Percentiles rank a stretch among this genome's conserved stretches.
Evolutionary conservation across 257 asterid species (phyloP).

Genomic region (Scutellaria baicalensis): DNA sequence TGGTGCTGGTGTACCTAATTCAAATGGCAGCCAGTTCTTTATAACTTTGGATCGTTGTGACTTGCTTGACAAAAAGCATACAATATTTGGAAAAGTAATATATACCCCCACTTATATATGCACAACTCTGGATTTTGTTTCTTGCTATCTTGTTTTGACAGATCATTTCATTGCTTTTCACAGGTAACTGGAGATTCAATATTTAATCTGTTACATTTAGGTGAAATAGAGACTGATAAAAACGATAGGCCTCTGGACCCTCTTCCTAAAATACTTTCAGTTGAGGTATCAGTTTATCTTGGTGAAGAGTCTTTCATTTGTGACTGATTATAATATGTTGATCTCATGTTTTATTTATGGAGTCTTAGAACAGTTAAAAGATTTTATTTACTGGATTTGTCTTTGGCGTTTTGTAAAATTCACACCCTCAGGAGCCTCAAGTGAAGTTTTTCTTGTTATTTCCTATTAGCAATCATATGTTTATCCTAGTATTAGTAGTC

Average conservation of each 20-base stretch:
- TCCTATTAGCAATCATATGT: not conserved
- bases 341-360: not conserved
- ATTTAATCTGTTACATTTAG: conserved; percentile 65
- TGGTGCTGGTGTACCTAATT: conserved; percentile 72
- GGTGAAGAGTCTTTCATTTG: not conserved
- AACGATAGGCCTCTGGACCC: conserved; percentile 81
- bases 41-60: conserved; percentile 82
- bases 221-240: conserved; percentile 82
- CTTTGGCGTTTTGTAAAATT: not conserved
- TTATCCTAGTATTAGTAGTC: not conserved
- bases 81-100: conserved; percentile 88
- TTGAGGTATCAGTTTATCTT: conserved; percentile 57
- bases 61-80: conserved; percentile 91
- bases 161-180: conserved; percentile 6
- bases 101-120: not conserved
- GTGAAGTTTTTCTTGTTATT: not conserved
- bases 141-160: conserved; percentile 13
- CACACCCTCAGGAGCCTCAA: not conserved
- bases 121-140: not conserved
- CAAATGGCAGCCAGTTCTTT: conserved; percentile 95
- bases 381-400: not conserved
- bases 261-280: conserved; percentile 79
- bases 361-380: not conserved
- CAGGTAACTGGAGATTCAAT: conserved; percentile 94
- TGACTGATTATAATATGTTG: not conserved